A percentile compares a stretch with the other conserved stretches of the same genome.
Conservation (phyloP, 495 filamentous ascomycete genomes). For the Cryomyces minteri region DNA sequence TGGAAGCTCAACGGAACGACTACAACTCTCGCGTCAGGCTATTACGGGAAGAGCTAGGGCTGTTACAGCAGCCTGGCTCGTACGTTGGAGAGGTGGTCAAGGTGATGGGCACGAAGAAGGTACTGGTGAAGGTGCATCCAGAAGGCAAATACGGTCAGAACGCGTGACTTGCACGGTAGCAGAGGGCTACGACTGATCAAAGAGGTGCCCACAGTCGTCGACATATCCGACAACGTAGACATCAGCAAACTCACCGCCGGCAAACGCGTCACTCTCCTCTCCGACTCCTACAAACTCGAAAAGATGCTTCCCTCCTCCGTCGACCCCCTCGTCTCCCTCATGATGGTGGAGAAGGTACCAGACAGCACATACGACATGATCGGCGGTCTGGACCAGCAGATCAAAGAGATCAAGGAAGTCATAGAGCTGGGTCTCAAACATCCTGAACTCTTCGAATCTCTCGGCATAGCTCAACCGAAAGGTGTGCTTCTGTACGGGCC, state of each 20-base stretch:
- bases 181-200: neutral
- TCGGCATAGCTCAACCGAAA: slow-evolving; percentile 96
- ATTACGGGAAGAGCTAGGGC: slow-evolving; percentile 85
- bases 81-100: slow-evolving; percentile 99
- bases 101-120: slow-evolving; percentile 99
- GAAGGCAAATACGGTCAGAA: slow-evolving; percentile 96
- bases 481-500: slow-evolving; percentile 95
- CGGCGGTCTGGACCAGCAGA: slow-evolving; percentile 93
- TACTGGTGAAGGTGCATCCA: slow-evolving; percentile 95
- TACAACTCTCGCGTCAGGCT: slow-evolving; percentile 97
- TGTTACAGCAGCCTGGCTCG: slow-evolving; percentile 92
- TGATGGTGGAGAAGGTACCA: slow-evolving; percentile 99
- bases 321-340: slow-evolving; percentile 96
- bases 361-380: slow-evolving; percentile 99
- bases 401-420: slow-evolving; percentile 99
- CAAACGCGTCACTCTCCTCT: slow-evolving; percentile 92
- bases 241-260: slow-evolving; percentile 88
- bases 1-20: slow-evolving; percentile 97
- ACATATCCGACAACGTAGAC: slow-evolving; percentile 88
- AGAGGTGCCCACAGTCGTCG: slow-evolving; percentile 49
- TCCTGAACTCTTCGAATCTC: slow-evolving; percentile 93
- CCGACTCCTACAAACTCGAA: slow-evolving; percentile 93
- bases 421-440: slow-evolving; percentile 98
- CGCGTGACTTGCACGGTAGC: neutral
- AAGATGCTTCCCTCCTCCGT: slow-evolving; percentile 96